These are phyloP conservation scores for Didymella sp. DNA, from an alignment of 2,329 filamentous ascomycete genomes.

Conservation along the genomic window DNA sequence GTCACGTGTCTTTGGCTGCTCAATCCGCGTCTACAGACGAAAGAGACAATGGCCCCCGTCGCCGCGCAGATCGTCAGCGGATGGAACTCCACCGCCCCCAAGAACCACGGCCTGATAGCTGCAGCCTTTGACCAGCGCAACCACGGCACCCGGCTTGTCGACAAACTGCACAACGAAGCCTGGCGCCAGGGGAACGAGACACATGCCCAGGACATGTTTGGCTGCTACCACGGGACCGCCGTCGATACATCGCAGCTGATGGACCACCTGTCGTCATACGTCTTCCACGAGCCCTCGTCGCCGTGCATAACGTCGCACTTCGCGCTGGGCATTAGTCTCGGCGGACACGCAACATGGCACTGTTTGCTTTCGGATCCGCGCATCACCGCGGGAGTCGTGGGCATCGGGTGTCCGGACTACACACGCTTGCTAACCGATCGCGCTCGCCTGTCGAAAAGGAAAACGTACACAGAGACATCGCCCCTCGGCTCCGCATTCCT, in stretches of 20 bases:
- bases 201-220: slow-evolving; percentile 94
- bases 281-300: slow-evolving; percentile 61
- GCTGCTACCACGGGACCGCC: slow-evolving; percentile 74
- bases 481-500: slow-evolving; percentile 70
- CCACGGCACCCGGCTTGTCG: slow-evolving; percentile 77
- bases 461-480: slow-evolving; percentile 64
- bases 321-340: slow-evolving; percentile 82
- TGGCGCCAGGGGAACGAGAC: slow-evolving; percentile 80
- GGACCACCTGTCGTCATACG: slow-evolving; percentile 76
- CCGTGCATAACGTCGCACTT: slow-evolving; percentile 68
- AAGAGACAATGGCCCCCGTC: slow-evolving; percentile 76
- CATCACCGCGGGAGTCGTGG: slow-evolving; percentile 76
- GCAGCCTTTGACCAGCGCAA: slow-evolving; percentile 92
- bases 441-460: slow-evolving; percentile 71
- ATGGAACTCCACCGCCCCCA: slow-evolving; percentile 63
- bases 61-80: slow-evolving; percentile 72
- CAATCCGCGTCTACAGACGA: slow-evolving; percentile 75
- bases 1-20: slow-evolving; percentile 90
- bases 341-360: slow-evolving; percentile 89
- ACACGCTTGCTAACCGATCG: slow-evolving; percentile 80
- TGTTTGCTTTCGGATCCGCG: slow-evolving; percentile 78
- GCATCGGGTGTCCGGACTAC: slow-evolving; percentile 92
- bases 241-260: slow-evolving; percentile 78
- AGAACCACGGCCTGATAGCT: slow-evolving; percentile 71
- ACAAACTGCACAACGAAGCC: slow-evolving; percentile 72